Evolutionary conservation across 371 early-diverging fungal species (phyloP).

Genomic region (Catenaria anguillulae): DNA sequence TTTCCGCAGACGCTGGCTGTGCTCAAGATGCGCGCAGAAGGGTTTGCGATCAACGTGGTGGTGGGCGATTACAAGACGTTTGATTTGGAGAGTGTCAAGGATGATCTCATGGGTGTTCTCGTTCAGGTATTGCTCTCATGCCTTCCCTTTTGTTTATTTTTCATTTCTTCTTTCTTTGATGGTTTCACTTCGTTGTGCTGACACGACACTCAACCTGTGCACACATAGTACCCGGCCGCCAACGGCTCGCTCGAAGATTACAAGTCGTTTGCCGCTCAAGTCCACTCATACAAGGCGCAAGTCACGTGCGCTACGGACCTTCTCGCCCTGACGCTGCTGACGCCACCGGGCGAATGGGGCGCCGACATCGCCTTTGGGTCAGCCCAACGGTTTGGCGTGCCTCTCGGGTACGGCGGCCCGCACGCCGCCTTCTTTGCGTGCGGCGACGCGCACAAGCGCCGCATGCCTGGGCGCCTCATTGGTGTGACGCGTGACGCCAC

Average conservation of each 20-base stretch:
- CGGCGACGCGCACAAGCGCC: conserved; percentile 77
- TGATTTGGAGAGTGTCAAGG: conserved; percentile 56
- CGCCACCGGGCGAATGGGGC: conserved; percentile 87
- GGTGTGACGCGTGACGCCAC: conserved; percentile 85
- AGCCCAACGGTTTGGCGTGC: conserved; percentile 93
- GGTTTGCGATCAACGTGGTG: conserved; percentile 75
- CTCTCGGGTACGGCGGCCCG: conserved; percentile 96
- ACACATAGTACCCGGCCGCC: conserved; percentile 77
- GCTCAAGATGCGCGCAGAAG: conserved; percentile 80
- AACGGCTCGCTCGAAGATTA: conserved; percentile 71
- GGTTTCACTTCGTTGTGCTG: no score
- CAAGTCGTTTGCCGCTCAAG: conserved; percentile 50
- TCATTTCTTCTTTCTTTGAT: conserved; percentile 1
- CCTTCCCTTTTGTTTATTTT: conserved; percentile 11
- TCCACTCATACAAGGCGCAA: conserved; percentile 58
- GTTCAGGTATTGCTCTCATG: no score
- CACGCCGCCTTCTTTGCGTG: conserved; percentile 96
- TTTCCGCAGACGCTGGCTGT: conserved; percentile 90
- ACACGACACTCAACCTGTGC: no score
- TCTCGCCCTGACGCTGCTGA: conserved; percentile 77
- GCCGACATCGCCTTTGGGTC: conserved; percentile 93
- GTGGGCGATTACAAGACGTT: conserved; percentile 60
- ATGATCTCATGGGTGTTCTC: conserved; percentile 69
- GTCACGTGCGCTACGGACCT: conserved; percentile 85
- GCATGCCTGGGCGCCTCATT: conserved; percentile 88